Evolutionary conservation across 208 protist genomes (phyloP).

Genomic region (Wallacemonas rigidus): DNA sequence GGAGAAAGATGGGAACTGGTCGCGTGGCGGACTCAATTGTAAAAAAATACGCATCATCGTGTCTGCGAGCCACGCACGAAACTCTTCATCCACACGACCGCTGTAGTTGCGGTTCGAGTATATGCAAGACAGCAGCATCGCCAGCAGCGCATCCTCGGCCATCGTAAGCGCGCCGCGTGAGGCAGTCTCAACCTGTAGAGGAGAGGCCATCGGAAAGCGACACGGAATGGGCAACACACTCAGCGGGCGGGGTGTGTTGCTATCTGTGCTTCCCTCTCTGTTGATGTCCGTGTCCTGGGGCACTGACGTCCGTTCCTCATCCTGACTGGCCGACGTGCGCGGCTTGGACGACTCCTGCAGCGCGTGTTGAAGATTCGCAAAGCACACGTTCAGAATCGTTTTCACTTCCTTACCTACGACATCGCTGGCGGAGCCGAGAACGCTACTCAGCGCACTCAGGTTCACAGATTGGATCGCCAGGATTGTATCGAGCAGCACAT

Average conservation of each 20-base stretch:
- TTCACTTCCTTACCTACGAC: constrained; percentile 1
- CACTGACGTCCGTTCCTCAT: not conserved
- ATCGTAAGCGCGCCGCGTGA: not conserved
- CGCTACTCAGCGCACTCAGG: constrained; percentile 2
- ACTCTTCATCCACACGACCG: constrained; percentile 9
- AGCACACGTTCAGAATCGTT: not conserved
- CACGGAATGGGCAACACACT: not conserved
- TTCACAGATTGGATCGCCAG: constrained; percentile 12
- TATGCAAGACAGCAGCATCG: not conserved
- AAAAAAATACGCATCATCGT: not conserved
- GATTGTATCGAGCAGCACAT: not conserved
- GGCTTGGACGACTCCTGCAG: not conserved
- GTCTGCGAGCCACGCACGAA: constrained; percentile 10
- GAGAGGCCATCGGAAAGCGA: not conserved
- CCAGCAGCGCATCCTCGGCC: constrained; percentile 7
- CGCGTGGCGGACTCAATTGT: not conserved
- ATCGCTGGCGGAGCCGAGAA: constrained; percentile 11
- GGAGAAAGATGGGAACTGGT: not conserved
- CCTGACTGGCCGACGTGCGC: not conserved
- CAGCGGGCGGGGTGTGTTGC: not conserved
- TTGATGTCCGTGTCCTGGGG: not conserved
- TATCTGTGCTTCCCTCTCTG: not conserved
- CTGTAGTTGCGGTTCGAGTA: constrained; percentile 14
- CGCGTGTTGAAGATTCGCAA: not conserved
- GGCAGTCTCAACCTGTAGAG: not conserved